These are phyloP conservation scores for Gardenia jasminoides DNA, from an alignment of 257 asterid species.

Conservation along the genomic window DNA sequence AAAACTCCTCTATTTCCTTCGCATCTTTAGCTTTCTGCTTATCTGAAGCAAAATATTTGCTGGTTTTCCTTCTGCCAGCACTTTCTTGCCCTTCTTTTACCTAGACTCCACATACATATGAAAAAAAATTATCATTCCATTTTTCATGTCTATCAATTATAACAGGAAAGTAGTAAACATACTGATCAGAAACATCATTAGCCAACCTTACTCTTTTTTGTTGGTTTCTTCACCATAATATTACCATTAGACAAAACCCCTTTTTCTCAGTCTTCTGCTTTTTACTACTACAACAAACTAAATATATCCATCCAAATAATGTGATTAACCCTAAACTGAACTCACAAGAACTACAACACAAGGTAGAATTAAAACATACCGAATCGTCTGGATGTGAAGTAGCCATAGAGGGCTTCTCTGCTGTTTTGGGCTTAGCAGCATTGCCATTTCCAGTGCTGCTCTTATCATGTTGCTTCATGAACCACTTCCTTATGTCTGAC, in stretches of 20 bases:
- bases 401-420: conserved; percentile 54
- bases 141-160: neutral
- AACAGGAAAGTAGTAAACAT: neutral
- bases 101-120: conserved; percentile 28
- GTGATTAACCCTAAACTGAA: neutral
- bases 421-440: conserved; percentile 42
- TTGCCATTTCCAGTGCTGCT: conserved; percentile 50
- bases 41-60: conserved; percentile 78
- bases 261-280: neutral
- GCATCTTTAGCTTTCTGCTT: conserved; percentile 46
- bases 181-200: neutral
- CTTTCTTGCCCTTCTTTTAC: conserved; percentile 61
- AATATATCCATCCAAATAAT: neutral
- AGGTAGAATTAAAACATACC: conserved; percentile 27
- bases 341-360: neutral
- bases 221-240: neutral
- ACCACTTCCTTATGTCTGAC: conserved; percentile 97
- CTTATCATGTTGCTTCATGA: conserved; percentile 67
- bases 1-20: conserved; percentile 52
- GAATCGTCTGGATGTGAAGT: conserved; percentile 40
- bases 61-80: conserved; percentile 78
- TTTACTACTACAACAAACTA: neutral
- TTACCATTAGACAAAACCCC: neutral
- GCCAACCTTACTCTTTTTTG: neutral
- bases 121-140: conserved; percentile 6